A percentile compares a stretch with the other conserved stretches of the same genome.
Evolutionary conservation across 208 protist species (phyloP).

Genomic region (Trypanosoma caninum): DNA sequence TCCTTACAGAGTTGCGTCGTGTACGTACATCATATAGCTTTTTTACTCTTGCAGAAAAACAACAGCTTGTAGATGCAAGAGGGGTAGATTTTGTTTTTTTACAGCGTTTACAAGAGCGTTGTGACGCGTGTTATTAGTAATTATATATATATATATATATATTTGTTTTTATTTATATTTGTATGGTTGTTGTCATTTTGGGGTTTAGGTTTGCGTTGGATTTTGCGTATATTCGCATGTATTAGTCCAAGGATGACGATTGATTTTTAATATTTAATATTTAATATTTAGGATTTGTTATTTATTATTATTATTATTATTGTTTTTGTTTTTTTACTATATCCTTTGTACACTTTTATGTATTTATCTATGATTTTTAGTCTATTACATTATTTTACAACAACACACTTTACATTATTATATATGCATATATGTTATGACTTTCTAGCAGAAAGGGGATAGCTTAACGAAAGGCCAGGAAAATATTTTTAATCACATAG

Average conservation of each 20-base stretch:
- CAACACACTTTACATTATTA: too few relatives aligned
- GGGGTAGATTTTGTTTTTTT: slow-evolving; percentile 3
- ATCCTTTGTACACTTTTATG: too few relatives aligned
- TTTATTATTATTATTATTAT: not conserved
- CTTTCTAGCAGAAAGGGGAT: too few relatives aligned
- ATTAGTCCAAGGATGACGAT: too few relatives aligned
- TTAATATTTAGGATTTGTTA: not conserved
- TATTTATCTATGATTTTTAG: too few relatives aligned
- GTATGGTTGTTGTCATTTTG: not conserved
- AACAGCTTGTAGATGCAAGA: not conserved
- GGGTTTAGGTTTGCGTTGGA: not conserved
- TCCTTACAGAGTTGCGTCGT: slow-evolving; percentile 20
- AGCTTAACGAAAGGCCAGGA: too few relatives aligned
- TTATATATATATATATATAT: not conserved
- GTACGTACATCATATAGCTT: slow-evolving; percentile 24
- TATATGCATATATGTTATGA: too few relatives aligned
- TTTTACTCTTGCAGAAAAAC: slow-evolving; percentile 12
- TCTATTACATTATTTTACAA: too few relatives aligned
- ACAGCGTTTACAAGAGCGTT: slow-evolving; percentile 11
- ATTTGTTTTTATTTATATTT: not conserved
- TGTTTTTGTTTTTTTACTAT: slow-evolving; percentile 4
- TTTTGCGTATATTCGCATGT: not conserved
- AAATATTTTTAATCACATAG: too few relatives aligned
- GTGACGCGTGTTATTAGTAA: slow-evolving; percentile 12
- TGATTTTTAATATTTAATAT: too few relatives aligned